phyloP scores from a whole-genome alignment of 2,329 filamentous ascomycete species.

The Pseudohalonectria lignicola region DNA sequence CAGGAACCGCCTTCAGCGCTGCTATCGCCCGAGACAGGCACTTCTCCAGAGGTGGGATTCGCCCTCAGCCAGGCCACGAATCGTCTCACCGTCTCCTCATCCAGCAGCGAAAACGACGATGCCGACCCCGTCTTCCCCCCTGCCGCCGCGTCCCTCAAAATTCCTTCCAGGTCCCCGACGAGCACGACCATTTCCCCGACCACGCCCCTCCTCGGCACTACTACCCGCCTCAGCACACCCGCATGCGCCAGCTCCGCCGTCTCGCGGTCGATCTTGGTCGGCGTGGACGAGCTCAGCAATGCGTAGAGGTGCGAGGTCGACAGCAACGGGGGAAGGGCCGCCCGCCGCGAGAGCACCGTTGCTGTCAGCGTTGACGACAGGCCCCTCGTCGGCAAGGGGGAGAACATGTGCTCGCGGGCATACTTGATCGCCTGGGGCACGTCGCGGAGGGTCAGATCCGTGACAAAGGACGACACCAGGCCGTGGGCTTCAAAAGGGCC shows the following conservation, averaged over 20 bases:
- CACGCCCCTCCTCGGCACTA: conserved; percentile 46
- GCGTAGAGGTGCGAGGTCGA: conserved; percentile 57
- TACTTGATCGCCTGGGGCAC: conserved; percentile 55
- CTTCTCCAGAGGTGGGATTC: conserved; percentile 33
- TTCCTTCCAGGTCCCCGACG: conserved; percentile 39
- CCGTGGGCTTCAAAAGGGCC: conserved; percentile 49
- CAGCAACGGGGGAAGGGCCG: conserved; percentile 49
- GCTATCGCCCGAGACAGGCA: conserved; percentile 13
- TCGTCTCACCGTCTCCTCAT: conserved; percentile 30
- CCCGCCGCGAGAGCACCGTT: conserved; percentile 46
- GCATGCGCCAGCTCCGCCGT: conserved; percentile 46
- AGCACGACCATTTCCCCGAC: conserved; percentile 56
- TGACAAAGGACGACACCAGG: conserved; percentile 39
- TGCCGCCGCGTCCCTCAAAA: conserved; percentile 23
- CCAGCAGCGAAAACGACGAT: conserved; percentile 21
- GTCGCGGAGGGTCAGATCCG: conserved; percentile 46
- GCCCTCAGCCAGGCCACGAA: conserved; percentile 40
- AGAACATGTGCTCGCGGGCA: conserved; percentile 53
- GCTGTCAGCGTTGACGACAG: not conserved
- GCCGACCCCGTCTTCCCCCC: not conserved
- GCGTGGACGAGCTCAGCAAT: conserved; percentile 37
- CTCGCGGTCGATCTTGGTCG: conserved; percentile 57
- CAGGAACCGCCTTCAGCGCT: conserved; percentile 15
- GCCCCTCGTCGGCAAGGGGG: conserved; percentile 42
- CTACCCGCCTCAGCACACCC: conserved; percentile 49